Evolutionary conservation across 2,329 filamentous ascomycete genomes (phyloP).

Genomic region (Pestalotiopsis sp.): DNA sequence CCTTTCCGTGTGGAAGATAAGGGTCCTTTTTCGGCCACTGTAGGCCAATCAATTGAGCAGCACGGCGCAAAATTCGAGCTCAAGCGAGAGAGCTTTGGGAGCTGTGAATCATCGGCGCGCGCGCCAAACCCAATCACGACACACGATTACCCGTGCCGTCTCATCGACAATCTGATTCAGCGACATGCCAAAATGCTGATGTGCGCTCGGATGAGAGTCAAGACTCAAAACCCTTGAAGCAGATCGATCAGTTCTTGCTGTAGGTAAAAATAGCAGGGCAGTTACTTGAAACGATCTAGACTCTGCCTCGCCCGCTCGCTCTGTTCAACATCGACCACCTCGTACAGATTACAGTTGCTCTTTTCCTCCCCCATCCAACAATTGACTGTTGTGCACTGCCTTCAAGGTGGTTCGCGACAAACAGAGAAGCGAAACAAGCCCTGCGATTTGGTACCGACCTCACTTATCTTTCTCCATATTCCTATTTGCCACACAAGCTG

Average conservation of each 20-base stretch:
- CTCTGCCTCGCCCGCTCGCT: not conserved
- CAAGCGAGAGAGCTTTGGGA: not conserved
- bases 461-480: too few species aligned
- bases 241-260: not conserved
- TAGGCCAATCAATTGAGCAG: not conserved
- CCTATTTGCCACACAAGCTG: too few species aligned
- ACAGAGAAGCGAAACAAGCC: not conserved
- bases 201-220: not conserved
- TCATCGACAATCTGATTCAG: not conserved
- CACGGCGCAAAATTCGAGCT: not conserved
- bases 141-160: not conserved
- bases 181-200: not conserved
- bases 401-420: not conserved
- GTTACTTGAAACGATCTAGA: not conserved
- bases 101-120: not conserved
- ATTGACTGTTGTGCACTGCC: not conserved
- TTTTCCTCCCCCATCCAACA: not conserved
- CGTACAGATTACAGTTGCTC: not conserved
- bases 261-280: not conserved
- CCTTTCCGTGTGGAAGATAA: slow-evolving; percentile 1
- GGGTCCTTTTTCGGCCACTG: not conserved
- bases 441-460: too few species aligned
- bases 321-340: not conserved
- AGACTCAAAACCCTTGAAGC: not conserved
- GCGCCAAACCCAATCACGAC: not conserved